Conservation (phyloP, 2,329 filamentous ascomycete genomes). For the Thelonectria blattea region DNA sequence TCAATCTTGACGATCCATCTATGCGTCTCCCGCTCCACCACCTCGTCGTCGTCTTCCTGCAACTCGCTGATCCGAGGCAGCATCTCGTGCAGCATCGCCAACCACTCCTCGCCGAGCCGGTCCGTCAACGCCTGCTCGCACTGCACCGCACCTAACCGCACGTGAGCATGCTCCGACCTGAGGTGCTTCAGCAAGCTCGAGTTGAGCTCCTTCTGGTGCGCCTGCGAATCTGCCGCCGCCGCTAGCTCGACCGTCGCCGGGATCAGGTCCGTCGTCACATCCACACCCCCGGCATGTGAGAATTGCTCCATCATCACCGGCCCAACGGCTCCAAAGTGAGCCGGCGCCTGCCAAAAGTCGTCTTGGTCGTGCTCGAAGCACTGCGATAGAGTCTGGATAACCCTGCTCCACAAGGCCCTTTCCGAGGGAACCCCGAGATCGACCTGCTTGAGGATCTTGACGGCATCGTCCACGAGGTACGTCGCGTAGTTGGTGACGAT, state of each 20-base stretch:
- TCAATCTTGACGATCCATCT: conserved; percentile 92
- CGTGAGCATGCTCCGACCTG: conserved; percentile 71
- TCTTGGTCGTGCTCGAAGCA: conserved; percentile 91
- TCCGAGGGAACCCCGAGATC: conserved; percentile 58
- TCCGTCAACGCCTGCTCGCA: conserved; percentile 82
- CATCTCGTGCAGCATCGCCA: conserved; percentile 91
- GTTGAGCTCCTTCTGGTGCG: conserved; percentile 93
- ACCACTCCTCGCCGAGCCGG: conserved; percentile 89
- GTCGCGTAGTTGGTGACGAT: conserved; percentile 92
- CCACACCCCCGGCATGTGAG: conserved; percentile 51
- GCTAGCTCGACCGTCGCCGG: conserved; percentile 82
- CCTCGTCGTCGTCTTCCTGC: conserved; percentile 95
- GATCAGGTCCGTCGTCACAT: conserved; percentile 62
- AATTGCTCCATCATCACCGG: conserved; percentile 73
- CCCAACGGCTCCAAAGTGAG: conserved; percentile 79
- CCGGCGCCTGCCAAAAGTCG: conserved; percentile 93
- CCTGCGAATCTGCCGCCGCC: conserved; percentile 78
- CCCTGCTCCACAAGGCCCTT: conserved; percentile 68
- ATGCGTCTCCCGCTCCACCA: conserved; percentile 87
- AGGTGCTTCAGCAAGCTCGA: conserved; percentile 77
- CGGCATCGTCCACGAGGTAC: conserved; percentile 79
- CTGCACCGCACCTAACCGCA: conserved; percentile 82
- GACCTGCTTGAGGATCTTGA: conserved; percentile 62
- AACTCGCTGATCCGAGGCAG: conserved; percentile 93
- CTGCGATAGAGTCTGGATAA: conserved; percentile 73